phyloP scores from a whole-genome alignment of 1,139 yeast genomes.

The Hansenula anomala region DNA sequence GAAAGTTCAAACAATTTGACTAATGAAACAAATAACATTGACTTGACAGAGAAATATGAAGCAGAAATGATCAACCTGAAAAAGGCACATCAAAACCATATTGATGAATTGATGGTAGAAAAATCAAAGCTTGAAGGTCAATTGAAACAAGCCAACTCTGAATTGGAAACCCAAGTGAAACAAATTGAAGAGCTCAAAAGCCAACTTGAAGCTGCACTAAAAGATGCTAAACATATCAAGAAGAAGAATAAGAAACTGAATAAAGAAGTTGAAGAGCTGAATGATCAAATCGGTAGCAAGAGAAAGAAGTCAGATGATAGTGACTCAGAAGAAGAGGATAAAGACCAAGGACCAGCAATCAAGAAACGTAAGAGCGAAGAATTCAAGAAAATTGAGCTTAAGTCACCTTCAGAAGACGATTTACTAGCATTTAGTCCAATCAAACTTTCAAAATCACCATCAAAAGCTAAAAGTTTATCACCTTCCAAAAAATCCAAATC shows the following conservation, averaged over 20 bases:
- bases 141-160: too few species aligned
- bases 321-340: slow-evolving; percentile 5
- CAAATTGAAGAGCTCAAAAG: too few species aligned
- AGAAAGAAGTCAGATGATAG: slow-evolving; percentile 4
- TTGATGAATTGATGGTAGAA: slow-evolving; percentile 4
- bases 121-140: too few species aligned
- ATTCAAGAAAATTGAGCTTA: neutral
- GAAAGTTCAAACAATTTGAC: too few species aligned
- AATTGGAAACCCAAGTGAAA: too few species aligned
- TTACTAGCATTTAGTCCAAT: slow-evolving; percentile 15
- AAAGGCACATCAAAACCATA: too few species aligned
- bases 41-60: too few species aligned
- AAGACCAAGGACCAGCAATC: neutral
- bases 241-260: slow-evolving; percentile 25
- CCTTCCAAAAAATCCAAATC: slow-evolving; percentile 1
- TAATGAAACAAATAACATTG: too few species aligned
- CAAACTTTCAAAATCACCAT: slow-evolving; percentile 1
- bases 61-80: too few species aligned
- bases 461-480: neutral
- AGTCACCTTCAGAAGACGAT: slow-evolving; percentile 3
- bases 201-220: neutral
- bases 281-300: slow-evolving; percentile 6
- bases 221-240: slow-evolving; percentile 21
- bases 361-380: neutral
- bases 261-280: slow-evolving; percentile 10